These are phyloP conservation scores for Spathaspora hagerdaliae DNA, from an alignment of 805 yeast genomes.

Conservation along the genomic window DNA sequence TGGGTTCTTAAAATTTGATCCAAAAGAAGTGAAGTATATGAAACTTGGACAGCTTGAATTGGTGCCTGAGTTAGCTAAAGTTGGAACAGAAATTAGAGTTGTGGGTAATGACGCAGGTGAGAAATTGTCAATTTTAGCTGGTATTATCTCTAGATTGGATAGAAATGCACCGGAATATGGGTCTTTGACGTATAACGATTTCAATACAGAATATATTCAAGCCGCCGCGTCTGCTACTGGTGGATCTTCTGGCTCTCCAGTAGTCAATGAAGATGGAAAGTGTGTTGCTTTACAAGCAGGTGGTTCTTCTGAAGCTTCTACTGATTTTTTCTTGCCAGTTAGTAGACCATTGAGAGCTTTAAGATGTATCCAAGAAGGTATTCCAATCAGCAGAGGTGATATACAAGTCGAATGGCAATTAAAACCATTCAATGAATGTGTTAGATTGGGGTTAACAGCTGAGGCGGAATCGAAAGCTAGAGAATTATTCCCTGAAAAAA, in stretches of 20 bases:
- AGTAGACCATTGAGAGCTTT: slow-evolving; percentile 81
- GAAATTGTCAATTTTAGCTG: slow-evolving; percentile 81
- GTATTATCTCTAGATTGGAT: slow-evolving; percentile 80
- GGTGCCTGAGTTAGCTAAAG: slow-evolving; percentile 77
- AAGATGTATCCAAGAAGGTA: slow-evolving; percentile 56
- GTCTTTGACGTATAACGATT: slow-evolving; percentile 80
- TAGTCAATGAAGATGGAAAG: slow-evolving; percentile 81
- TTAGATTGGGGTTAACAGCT: slow-evolving; percentile 74
- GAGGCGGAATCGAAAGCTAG: slow-evolving; percentile 74
- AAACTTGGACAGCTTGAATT: slow-evolving; percentile 60
- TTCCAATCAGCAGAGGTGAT: slow-evolving; percentile 79
- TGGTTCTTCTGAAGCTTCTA: slow-evolving; percentile 85
- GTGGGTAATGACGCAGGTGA: slow-evolving; percentile 98
- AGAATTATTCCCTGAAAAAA: slow-evolving; percentile 61
- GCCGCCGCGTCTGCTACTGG: slow-evolving; percentile 97
- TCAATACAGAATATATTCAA: slow-evolving; percentile 90
- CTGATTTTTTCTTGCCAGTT: slow-evolving; percentile 87
- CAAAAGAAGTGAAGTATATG: slow-evolving; percentile 69
- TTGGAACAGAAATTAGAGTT: slow-evolving; percentile 92
- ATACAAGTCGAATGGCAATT: slow-evolving; percentile 87
- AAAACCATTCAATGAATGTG: slow-evolving; percentile 87
- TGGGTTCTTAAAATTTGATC: slow-evolving; percentile 81
- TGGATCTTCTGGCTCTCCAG: slow-evolving; percentile 95
- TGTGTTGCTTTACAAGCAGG: slow-evolving; percentile 95
- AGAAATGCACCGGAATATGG: slow-evolving; percentile 96